Evolutionary conservation across 192 early-diverging fungal genomes (phyloP).

Genomic region (Backusella luteola): DNA sequence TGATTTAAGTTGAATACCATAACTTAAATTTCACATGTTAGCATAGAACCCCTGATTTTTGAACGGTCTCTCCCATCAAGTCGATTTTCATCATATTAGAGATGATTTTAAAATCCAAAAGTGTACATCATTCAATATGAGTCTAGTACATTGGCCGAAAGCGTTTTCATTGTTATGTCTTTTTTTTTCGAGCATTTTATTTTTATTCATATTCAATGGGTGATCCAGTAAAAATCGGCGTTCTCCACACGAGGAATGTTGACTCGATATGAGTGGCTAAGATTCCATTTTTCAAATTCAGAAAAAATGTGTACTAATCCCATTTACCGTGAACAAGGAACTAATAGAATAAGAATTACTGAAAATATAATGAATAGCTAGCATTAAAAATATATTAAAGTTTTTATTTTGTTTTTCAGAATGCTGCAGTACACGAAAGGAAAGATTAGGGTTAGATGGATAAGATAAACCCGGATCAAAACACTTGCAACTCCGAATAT

Average conservation of each 20-base stretch:
- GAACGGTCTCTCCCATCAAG: background rate
- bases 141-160: background rate
- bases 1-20: background rate
- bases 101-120: background rate
- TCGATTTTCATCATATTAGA: background rate
- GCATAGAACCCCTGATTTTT: background rate
- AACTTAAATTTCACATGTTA: background rate
- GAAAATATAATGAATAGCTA: background rate
- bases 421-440: background rate
- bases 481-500: background rate
- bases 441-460: background rate
- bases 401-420: background rate
- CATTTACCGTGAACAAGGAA: background rate
- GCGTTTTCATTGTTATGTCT: background rate
- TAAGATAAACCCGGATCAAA: background rate
- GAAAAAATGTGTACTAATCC: background rate
- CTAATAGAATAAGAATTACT: background rate
- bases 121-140: background rate
- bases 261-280: background rate
- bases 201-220: background rate
- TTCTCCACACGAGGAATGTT: background rate
- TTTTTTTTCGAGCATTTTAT: background rate
- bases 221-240: background rate
- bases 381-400: background rate
- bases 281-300: background rate